These are phyloP conservation scores for Eleusine indica DNA, from an alignment of 176 grass and related monocot species.

Conservation along the genomic window DNA sequence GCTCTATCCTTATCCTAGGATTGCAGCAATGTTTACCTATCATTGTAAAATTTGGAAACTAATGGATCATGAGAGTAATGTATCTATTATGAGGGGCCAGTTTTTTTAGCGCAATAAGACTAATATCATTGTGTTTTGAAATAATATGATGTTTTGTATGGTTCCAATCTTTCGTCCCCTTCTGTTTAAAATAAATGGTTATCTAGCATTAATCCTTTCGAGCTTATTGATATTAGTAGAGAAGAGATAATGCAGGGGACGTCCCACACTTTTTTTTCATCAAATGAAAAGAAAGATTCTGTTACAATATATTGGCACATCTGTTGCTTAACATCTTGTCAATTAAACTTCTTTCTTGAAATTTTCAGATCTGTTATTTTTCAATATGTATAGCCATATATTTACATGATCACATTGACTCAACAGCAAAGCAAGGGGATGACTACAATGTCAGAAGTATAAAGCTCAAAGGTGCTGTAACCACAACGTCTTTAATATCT, in stretches of 20 bases:
- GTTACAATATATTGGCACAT: not conserved
- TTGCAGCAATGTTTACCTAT: not conserved
- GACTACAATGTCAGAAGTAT: constrained; percentile 56
- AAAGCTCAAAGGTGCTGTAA: constrained; percentile 83
- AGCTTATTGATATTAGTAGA: constrained; percentile 24
- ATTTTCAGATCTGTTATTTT: not conserved
- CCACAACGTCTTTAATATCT: constrained; percentile 54
- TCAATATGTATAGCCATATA: constrained; percentile 20
- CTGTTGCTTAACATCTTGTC: constrained; percentile 20
- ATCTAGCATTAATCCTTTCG: not conserved
- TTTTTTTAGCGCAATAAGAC: not conserved
- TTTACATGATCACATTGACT: constrained; percentile 11
- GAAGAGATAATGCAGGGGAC: constrained; percentile 1
- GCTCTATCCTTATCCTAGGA: constrained; percentile 10
- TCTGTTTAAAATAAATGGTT: constrained; percentile 5
- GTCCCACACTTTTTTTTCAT: not conserved
- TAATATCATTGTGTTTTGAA: not conserved
- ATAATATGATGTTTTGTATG: not conserved
- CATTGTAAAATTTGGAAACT: not conserved
- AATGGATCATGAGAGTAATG: not conserved
- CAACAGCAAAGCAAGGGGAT: constrained; percentile 83
- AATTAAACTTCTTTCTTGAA: constrained; percentile 7
- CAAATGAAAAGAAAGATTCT: not conserved
- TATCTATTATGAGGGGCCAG: constrained; percentile 1
- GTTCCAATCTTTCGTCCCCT: not conserved